Base-by-base conservation (phyloP, 176 grass and related monocot species). In the Eremochloa ophiuroides region DNA sequence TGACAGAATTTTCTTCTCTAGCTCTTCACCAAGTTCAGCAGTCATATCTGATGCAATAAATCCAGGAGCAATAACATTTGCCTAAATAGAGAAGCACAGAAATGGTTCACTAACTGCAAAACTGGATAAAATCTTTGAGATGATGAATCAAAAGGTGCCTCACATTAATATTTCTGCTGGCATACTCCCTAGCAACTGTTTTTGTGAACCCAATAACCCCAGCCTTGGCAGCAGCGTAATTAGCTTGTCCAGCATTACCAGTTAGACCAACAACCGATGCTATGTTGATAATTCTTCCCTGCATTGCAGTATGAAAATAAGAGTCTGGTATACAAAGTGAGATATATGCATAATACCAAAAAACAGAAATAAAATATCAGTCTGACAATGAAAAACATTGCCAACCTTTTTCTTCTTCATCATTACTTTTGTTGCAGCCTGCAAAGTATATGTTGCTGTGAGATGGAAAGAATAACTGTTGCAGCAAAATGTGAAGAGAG, bases 361-460 rank as follows among this genome's bases (percentile, higher is more conserved):
- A 62, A 59, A 18, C 8, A 59, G 58, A 39, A 41, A 66, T 7
- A 15, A 71, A 66, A 46, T 34, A 53, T 83, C 29, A 80, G 60
- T 62, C 22, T 62, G 55, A 29, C 47, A 29, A 73, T 16, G 5
- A 81, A 64, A 44, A 35, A 33, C 29, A 51, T 33, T 58, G 53
- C 55, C 55, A 77, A 97, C 94, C 88, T 91, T 95, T 86, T 78
- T 93, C 86, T 97, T 97, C 70, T 98, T 98, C 92, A 95, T 91
- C 95, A 98, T 98, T 78, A 98, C 28, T 89, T 98, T 98, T 74
- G 92, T 92, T 44, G 95, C 95, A 89, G 90, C 95, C 95, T 98
- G 86, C 33, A 91, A 78, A 82, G 40, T 82, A 84, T 69, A 53
- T 64, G 26, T 63, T 46, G 5, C 8, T 69, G 34, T 86, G 69